These are phyloP conservation scores for Coniochaeta pulveracea DNA, from an alignment of 2,329 filamentous ascomycete genomes.

Conservation along the genomic window DNA sequence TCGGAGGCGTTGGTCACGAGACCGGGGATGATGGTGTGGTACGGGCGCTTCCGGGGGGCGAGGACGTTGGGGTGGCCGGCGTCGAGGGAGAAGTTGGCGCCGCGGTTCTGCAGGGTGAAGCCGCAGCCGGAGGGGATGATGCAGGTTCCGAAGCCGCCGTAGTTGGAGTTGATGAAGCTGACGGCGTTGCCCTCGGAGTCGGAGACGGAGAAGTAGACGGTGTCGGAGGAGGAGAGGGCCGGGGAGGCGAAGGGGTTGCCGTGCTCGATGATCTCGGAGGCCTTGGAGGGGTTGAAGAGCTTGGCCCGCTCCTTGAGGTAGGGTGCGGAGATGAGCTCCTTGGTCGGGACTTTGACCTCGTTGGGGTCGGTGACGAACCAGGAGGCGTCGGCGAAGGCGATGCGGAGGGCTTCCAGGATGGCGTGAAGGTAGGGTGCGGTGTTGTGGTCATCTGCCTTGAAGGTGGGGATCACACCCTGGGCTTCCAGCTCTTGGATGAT, in stretches of 20 bases:
- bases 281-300: slow-evolving; percentile 45
- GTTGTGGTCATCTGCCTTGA: slow-evolving; percentile 66
- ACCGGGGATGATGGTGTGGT: slow-evolving; percentile 95
- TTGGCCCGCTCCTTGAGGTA: slow-evolving; percentile 64
- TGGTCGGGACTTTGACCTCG: slow-evolving; percentile 55
- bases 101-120: slow-evolving; percentile 91
- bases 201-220: slow-evolving; percentile 83
- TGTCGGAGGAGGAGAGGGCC: slow-evolving; percentile 78
- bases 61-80: slow-evolving; percentile 67
- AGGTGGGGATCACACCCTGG: slow-evolving; percentile 61
- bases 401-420: slow-evolving; percentile 75
- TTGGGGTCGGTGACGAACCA: slow-evolving; percentile 89
- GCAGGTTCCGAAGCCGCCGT: slow-evolving; percentile 73
- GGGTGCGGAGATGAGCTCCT: slow-evolving; percentile 55
- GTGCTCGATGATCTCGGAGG: slow-evolving; percentile 53
- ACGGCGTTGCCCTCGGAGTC: slow-evolving; percentile 80
- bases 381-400: slow-evolving; percentile 78
- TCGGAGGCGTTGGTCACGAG: slow-evolving; percentile 71
- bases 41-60: slow-evolving; percentile 75
- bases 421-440: slow-evolving; percentile 71
- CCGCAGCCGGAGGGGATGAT: slow-evolving; percentile 82
- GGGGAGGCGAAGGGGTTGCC: slow-evolving; percentile 53
- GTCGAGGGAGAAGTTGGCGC: slow-evolving; percentile 70
- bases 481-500: slow-evolving; percentile 81
- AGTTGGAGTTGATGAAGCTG: slow-evolving; percentile 95